Evolutionary conservation across 2,329 filamentous ascomycete species (phyloP).

Genomic region (Zelopaecilomyces penicillatus): DNA sequence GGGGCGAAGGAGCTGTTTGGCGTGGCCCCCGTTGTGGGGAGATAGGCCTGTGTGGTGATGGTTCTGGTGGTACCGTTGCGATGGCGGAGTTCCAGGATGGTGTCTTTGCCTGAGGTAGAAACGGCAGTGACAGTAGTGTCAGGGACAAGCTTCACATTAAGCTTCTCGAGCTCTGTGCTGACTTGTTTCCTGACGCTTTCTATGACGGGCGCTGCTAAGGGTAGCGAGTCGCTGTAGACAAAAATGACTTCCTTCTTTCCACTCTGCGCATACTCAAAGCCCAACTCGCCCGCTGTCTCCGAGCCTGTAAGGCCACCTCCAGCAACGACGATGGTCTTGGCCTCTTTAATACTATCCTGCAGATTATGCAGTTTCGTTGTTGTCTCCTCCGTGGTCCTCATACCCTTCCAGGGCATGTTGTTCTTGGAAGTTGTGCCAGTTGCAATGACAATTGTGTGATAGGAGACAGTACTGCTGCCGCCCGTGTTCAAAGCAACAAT

Average conservation of each 20-base stretch:
- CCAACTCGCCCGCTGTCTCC: slow-evolving; percentile 45
- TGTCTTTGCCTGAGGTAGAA: slow-evolving; percentile 17
- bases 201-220: slow-evolving; percentile 25
- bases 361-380: slow-evolving; percentile 28
- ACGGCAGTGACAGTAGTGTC: slow-evolving; percentile 28
- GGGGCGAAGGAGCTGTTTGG: slow-evolving; percentile 39
- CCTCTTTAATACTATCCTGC: slow-evolving; percentile 30
- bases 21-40: slow-evolving; percentile 37
- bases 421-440: slow-evolving; percentile 40
- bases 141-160: slow-evolving; percentile 34
- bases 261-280: slow-evolving; percentile 33
- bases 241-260: slow-evolving; percentile 40
- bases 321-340: slow-evolving; percentile 41
- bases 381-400: slow-evolving; percentile 34
- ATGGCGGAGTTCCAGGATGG: slow-evolving; percentile 25
- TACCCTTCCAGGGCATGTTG: slow-evolving; percentile 41
- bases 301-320: slow-evolving; percentile 44
- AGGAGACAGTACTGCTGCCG: slow-evolving; percentile 29
- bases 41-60: slow-evolving; percentile 34
- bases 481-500: slow-evolving; percentile 28
- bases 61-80: slow-evolving; percentile 26
- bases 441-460: slow-evolving; percentile 46
- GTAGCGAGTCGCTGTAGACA: slow-evolving; percentile 29
- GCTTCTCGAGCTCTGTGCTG: slow-evolving; percentile 31
- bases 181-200: slow-evolving; percentile 31